Conservation (phyloP, 2,329 filamentous ascomycete genomes). For the Ophiocordyceps polyrhachis-furcata region DNA sequence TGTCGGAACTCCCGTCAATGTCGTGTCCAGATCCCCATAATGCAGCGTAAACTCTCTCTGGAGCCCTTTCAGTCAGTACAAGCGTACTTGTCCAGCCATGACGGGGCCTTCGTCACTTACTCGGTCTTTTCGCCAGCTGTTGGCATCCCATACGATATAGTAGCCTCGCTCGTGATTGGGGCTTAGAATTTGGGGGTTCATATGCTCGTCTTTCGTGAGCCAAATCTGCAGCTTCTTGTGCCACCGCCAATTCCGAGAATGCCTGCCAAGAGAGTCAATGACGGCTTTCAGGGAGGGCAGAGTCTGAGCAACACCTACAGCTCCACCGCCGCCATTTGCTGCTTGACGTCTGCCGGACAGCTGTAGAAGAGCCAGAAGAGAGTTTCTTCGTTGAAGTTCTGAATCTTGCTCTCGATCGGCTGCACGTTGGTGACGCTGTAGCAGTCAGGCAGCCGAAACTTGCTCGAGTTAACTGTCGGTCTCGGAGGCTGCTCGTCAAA, state of each 20-base stretch:
- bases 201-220: constrained; percentile 49
- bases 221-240: constrained; percentile 48
- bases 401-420: constrained; percentile 44
- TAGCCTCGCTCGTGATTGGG: constrained; percentile 43
- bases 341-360: constrained; percentile 42
- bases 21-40: constrained; percentile 42
- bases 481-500: constrained; percentile 41
- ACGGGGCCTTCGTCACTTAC: constrained; percentile 22
- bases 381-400: constrained; percentile 49
- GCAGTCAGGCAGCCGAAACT: constrained; percentile 43
- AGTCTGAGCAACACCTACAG: constrained; percentile 24
- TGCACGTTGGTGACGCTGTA: constrained; percentile 49
- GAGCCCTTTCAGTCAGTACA: constrained; percentile 2
- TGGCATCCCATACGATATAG: constrained; percentile 47
- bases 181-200: constrained; percentile 41
- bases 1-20: constrained; percentile 14
- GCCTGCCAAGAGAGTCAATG: constrained; percentile 19
- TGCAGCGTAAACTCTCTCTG: constrained; percentile 42
- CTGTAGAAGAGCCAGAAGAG: constrained; percentile 54
- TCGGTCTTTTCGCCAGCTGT: constrained; percentile 42
- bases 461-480: constrained; percentile 30
- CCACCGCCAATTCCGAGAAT: constrained; percentile 48
- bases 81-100: constrained; percentile 3
- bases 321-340: constrained; percentile 43
- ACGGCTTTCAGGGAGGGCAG: not conserved